Evolutionary conservation across 371 early-diverging fungal species (phyloP), one percentile per base, ranked within the genome.

Genomic region (Mucor irregularis): DNA sequence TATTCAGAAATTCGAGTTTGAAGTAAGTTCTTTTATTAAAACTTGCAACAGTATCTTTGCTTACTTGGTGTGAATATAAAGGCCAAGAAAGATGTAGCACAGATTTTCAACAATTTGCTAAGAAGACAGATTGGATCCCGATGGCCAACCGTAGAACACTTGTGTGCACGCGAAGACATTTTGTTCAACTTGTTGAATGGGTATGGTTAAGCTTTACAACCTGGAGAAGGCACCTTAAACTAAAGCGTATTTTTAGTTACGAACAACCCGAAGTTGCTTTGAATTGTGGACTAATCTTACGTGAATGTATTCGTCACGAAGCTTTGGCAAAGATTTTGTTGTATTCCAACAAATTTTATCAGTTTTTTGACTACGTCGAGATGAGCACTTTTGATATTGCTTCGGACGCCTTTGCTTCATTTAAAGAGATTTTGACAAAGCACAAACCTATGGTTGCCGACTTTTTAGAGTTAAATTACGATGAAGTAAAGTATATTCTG

Each of bases 31-130:
- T n/a, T n/a, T 33, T 6, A 31, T 26, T 28, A 11, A 30, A 30
- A 30, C 37, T 22, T 29, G 31, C 26, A 34, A 35, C 16, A 14
- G 24, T 10, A 26, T 11, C 25, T n/a, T 26, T 46, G 21, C 19
- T 17, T 22, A 8, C 4, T 35, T 16, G 14, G 19, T 13, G 10
- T 42, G 21, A 3, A 11, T 21, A 13, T 42, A 22, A 53, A 89
- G 92, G 95, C 96, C 49, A 93, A 93, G 66, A 98, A 98, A 78
- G 98, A 98, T 68, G 96, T 96, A 14, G 90, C 95, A 60, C 92
- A 94, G 66, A 94, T 98, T 58, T 97, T 96, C 78, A 95, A 94
- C 71, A 95, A 94, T 62, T 81, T 98, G 53, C 80, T 98, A 51
- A 85, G 97, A 60, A 83, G 99, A 68, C 94, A 94, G 65, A 91